phyloP scores from a whole-genome alignment of 2,329 filamentous ascomycete species.

The Scedosporium dehoogii region DNA sequence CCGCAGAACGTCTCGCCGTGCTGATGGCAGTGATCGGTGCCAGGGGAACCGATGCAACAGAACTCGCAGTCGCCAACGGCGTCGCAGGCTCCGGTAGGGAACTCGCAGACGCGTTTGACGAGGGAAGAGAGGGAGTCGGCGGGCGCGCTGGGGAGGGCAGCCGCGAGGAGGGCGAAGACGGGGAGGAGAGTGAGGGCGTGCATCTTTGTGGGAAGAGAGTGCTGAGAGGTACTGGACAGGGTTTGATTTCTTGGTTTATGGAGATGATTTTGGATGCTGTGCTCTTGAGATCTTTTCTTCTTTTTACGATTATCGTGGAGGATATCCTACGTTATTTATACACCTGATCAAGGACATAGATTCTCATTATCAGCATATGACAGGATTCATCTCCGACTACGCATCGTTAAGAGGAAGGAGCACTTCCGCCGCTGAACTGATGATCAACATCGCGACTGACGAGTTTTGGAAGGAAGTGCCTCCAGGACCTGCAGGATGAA shows the following conservation, averaged over 20 bases:
- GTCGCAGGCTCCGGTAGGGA: not conserved
- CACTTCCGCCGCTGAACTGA: not conserved
- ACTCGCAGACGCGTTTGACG: not conserved
- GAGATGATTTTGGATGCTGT: not conserved
- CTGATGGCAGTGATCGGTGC: slow-evolving; percentile 2
- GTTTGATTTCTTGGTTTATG: not conserved
- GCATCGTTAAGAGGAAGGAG: not conserved
- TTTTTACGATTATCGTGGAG: not conserved
- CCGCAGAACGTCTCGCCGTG: not conserved
- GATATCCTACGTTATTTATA: not conserved
- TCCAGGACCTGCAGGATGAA: not conserved
- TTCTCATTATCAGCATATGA: not conserved
- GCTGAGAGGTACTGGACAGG: not conserved
- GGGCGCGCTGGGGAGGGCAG: not conserved
- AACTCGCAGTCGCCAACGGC: not conserved
- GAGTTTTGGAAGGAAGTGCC: not conserved
- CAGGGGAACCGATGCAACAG: not conserved
- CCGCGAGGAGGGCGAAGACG: not conserved
- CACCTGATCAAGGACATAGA: not conserved
- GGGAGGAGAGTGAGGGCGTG: not conserved
- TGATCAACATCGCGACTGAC: not conserved
- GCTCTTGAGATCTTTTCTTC: not conserved
- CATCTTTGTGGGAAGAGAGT: not conserved
- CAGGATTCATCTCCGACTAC: not conserved
- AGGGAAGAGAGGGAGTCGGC: not conserved